Evolutionary conservation across 805 yeast species (phyloP).

Genomic region (Candida namnaoensis): DNA sequence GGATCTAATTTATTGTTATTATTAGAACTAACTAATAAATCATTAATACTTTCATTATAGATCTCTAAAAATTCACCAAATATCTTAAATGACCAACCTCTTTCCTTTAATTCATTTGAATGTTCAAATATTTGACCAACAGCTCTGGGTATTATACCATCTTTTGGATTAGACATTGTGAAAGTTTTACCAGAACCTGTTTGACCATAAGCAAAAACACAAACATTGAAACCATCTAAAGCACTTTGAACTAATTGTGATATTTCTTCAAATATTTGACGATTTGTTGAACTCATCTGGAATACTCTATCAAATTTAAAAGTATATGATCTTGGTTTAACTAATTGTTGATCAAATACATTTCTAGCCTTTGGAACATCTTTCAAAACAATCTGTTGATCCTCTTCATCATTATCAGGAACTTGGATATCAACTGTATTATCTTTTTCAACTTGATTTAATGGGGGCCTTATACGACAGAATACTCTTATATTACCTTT

Average conservation of each 20-base stretch:
- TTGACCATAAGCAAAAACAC: slow-evolving; percentile 95
- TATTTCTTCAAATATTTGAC: slow-evolving; percentile 70
- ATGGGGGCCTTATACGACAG: slow-evolving; percentile 71
- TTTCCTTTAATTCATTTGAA: slow-evolving; percentile 33
- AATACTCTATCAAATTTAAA: slow-evolving; percentile 81
- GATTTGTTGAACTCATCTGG: slow-evolving; percentile 40
- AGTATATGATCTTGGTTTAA: slow-evolving; percentile 17
- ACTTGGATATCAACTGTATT: slow-evolving; percentile 22
- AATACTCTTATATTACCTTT: slow-evolving; percentile 91
- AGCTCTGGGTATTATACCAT: slow-evolving; percentile 81
- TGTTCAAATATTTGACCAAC: slow-evolving; percentile 60
- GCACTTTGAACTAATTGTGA: slow-evolving; percentile 82
- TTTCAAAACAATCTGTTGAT: slow-evolving; percentile 13
- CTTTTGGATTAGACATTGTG: slow-evolving; percentile 68
- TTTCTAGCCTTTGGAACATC: slow-evolving; percentile 8
- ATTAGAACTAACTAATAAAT: slow-evolving; percentile 34
- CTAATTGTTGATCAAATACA: background rate
- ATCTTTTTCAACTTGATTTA: slow-evolving; percentile 14
- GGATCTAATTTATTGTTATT: slow-evolving; percentile 7
- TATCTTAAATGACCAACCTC: slow-evolving; percentile 57
- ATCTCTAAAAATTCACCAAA: slow-evolving; percentile 81
- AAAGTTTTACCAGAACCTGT: slow-evolving; percentile 93
- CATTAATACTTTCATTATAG: slow-evolving; percentile 76
- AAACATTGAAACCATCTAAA: slow-evolving; percentile 82
- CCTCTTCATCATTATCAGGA: slow-evolving; percentile 18